Base-by-base conservation (phyloP, 805 yeast genomes). In the Babjeviella inositovora region DNA sequence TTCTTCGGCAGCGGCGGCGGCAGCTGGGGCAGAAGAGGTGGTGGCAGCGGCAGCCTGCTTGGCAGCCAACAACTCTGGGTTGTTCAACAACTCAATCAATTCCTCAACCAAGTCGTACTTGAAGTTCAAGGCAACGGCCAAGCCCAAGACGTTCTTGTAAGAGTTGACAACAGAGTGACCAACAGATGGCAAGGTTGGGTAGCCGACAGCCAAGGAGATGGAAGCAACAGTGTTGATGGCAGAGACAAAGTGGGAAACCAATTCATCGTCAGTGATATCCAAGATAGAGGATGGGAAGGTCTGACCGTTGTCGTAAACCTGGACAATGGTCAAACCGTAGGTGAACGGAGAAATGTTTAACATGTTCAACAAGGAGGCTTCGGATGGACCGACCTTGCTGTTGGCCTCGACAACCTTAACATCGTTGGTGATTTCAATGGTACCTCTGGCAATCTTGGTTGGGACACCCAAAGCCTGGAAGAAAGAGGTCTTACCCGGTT, bases 371-470 rank as follows among this genome's bases (percentile, higher is more conserved):
- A 90, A 70, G 44, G 95, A 56, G 45, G 99, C 97, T 73, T 90
- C 99, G 47, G 98, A 90, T 50, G 87, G 93, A 70, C 99, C 99
- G 51, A 90, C 98, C 64, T 66, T 81, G 55, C 53, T 51, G 50
- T 81, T 80, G 36, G 75, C 73, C 37, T 65, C 71, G 52, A 85
- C 93, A 56, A 90, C 94, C 70, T 80, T 80, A 51, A 90, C 93
- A 55, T 90, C 98, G 47, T 77, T 62, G 60, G 82, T 84, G 64
- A 90, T 90, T 70, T 90, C 99, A 75, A 90, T 90, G 67, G 95
- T 84, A 90, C 99, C 99, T 80, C 99, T 85, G 64, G 94, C 90
- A 84, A 90, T 90, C 92, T 90, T 90, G 81, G 99, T 90, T 74
- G 98, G 98, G 51, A 90, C 95, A 81, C 97, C 97, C 52, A 90